Conservation (phyloP, 257 asterid genomes). For the Forsythia suspensa region DNA sequence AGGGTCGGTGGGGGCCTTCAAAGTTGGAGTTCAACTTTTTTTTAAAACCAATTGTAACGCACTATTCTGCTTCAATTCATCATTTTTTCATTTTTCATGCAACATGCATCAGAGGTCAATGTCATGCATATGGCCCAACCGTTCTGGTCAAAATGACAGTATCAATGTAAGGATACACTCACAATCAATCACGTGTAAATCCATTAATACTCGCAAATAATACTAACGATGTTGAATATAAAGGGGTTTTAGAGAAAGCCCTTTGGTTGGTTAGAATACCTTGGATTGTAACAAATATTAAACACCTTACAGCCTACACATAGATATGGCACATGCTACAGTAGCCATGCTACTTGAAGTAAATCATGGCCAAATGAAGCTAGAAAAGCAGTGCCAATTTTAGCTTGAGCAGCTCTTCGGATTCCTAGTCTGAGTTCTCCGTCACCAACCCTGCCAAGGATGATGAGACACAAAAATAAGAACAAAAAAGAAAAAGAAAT, state of each 20-base stretch:
- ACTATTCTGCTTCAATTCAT: too few species aligned
- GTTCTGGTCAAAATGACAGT: background rate
- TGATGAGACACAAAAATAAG: background rate
- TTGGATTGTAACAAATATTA: constrained; percentile 80
- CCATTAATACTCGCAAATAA: background rate
- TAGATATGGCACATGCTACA: constrained; percentile 64
- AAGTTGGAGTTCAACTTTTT: too few species aligned
- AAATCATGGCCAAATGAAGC: constrained; percentile 47
- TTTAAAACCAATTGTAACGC: background rate
- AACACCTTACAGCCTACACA: constrained; percentile 36
- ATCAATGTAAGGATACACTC: too few species aligned
- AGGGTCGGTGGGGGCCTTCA: too few species aligned
- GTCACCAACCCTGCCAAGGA: constrained; percentile 77
- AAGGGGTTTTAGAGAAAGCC: background rate
- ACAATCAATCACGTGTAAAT: background rate
- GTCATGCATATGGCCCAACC: background rate
- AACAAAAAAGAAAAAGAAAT: background rate
- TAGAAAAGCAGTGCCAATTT: constrained; percentile 44
- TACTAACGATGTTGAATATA: background rate
- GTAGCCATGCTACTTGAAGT: constrained; percentile 59
- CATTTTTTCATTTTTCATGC: background rate
- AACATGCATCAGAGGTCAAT: background rate
- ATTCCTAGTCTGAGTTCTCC: constrained; percentile 96
- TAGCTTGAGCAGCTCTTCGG: constrained; percentile 87
- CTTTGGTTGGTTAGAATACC: constrained; percentile 45